These are phyloP conservation scores for Zalerion maritima DNA, from an alignment of 495 filamentous ascomycete genomes.

Conservation along the genomic window DNA sequence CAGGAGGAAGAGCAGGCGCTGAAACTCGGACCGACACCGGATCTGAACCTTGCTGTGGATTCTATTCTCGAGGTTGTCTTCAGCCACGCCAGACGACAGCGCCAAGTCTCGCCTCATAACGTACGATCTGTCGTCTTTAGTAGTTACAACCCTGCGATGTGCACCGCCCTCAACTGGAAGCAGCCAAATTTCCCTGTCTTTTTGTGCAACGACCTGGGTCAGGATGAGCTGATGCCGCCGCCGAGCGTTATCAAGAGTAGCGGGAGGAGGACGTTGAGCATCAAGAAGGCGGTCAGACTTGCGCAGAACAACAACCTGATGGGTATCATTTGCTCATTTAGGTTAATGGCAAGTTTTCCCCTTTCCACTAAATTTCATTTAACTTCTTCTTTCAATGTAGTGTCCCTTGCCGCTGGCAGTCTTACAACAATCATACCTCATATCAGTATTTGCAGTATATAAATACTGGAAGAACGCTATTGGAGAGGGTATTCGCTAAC, in stretches of 20 bases:
- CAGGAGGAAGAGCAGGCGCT: slow-evolving; percentile 50
- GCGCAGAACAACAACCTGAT: slow-evolving; percentile 96
- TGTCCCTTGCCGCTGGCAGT: slow-evolving; percentile 6
- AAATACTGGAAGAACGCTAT: neutral
- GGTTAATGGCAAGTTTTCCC: slow-evolving; percentile 53
- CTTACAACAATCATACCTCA: slow-evolving; percentile 2
- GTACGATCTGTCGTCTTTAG: slow-evolving; percentile 84
- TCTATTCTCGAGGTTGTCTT: slow-evolving; percentile 73
- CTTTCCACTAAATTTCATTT: slow-evolving; percentile 1
- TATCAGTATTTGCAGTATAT: neutral
- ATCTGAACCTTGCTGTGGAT: slow-evolving; percentile 79
- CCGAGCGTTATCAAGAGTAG: slow-evolving; percentile 38
- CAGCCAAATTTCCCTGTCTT: slow-evolving; percentile 97
- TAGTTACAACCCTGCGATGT: slow-evolving; percentile 76
- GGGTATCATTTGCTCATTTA: slow-evolving; percentile 81
- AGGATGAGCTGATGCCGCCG: slow-evolving; percentile 26
- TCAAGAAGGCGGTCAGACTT: slow-evolving; percentile 89
- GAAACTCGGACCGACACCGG: slow-evolving; percentile 53
- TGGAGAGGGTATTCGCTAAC: too few species aligned
- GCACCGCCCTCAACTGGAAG: slow-evolving; percentile 94
- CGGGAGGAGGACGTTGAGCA: slow-evolving; percentile 58
- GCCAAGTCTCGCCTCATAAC: slow-evolving; percentile 50
- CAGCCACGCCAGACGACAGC: slow-evolving; percentile 67
- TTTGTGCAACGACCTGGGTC: slow-evolving; percentile 80
- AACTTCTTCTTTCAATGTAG: slow-evolving; percentile 1